These are phyloP conservation scores for Microcera coccophila DNA, from an alignment of 2,329 filamentous ascomycete genomes.

Conservation along the genomic window DNA sequence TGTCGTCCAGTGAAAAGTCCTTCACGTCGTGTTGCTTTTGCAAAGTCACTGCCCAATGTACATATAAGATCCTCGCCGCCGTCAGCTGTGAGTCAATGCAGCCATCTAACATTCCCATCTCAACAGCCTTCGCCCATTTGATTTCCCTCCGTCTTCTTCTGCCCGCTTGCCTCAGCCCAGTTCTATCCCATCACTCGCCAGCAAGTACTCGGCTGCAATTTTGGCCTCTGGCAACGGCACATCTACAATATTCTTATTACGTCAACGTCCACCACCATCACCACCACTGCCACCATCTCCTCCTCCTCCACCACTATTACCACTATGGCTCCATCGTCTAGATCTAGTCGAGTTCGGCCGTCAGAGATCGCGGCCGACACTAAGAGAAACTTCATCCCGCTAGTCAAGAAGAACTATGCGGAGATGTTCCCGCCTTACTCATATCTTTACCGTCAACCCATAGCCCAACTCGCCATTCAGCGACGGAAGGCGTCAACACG, in stretches of 20 bases:
- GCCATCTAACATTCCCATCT: conserved; percentile 9
- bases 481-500: conserved; percentile 33
- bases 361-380: conserved; percentile 69
- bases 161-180: neutral
- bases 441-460: conserved; percentile 51
- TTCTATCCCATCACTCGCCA: conserved; percentile 7
- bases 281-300: conserved; percentile 4
- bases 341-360: conserved; percentile 33
- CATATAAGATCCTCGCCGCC: conserved; percentile 24
- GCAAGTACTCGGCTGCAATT: conserved; percentile 2
- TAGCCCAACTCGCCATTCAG: conserved; percentile 43
- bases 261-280: conserved; percentile 4
- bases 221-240: conserved; percentile 1
- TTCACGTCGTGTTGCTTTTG: conserved; percentile 25
- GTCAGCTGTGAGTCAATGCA: conserved; percentile 12
- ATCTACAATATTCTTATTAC: conserved; percentile 1
- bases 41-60: conserved; percentile 19
- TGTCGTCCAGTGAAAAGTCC: conserved; percentile 19
- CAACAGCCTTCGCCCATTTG: too few relatives aligned
- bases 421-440: conserved; percentile 56
- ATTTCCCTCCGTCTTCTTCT: neutral
- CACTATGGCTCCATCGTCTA: conserved; percentile 32
- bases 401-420: conserved; percentile 55
- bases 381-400: conserved; percentile 66
- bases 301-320: conserved; percentile 1